phyloP scores from a whole-genome alignment of 176 grass and related monocot species.

The Cenchrus americanus region DNA sequence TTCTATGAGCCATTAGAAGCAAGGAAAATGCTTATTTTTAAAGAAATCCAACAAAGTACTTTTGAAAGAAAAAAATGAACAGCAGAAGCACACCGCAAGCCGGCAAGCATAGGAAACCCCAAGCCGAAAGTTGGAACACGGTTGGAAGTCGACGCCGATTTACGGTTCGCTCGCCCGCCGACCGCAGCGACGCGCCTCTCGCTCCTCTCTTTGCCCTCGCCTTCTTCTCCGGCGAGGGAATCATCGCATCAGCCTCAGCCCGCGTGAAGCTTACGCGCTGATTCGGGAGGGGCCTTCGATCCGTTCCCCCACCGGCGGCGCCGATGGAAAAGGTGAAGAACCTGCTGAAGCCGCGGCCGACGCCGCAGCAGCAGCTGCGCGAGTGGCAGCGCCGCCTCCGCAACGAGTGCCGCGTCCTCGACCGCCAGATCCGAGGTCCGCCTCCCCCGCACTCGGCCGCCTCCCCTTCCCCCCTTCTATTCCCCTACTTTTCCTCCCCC shows the following conservation, averaged over 20 bases:
- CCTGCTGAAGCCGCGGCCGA: conserved; percentile 70
- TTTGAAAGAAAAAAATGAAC: too few species aligned
- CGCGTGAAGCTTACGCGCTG: background rate
- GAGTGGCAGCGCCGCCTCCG: conserved; percentile 97
- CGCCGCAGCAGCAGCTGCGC: conserved; percentile 79
- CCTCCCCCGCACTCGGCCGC: background rate
- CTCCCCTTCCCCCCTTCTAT: background rate
- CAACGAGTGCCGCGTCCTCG: conserved; percentile 76
- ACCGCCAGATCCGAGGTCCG: conserved; percentile 90
- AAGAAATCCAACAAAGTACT: too few species aligned
- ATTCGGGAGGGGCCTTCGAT: background rate
- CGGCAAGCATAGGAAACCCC: too few species aligned
- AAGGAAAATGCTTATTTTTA: too few species aligned
- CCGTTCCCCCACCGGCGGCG: background rate
- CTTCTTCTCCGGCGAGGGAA: conserved; percentile 12
- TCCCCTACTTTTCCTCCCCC: too few species aligned
- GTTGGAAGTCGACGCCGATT: background rate
- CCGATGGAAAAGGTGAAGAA: conserved; percentile 79
- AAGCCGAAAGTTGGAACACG: background rate
- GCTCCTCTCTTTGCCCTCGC: background rate
- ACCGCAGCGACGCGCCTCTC: background rate
- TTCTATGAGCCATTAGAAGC: too few species aligned
- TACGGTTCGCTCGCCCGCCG: background rate
- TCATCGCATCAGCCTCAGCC: conserved; percentile 20
- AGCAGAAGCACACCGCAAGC: too few species aligned